A percentile compares a stretch with the other conserved stretches of the same genome.
These are phyloP conservation scores for Pythium sukuiense DNA, from an alignment of 352 stramenopile species.

Conservation along the genomic window DNA sequence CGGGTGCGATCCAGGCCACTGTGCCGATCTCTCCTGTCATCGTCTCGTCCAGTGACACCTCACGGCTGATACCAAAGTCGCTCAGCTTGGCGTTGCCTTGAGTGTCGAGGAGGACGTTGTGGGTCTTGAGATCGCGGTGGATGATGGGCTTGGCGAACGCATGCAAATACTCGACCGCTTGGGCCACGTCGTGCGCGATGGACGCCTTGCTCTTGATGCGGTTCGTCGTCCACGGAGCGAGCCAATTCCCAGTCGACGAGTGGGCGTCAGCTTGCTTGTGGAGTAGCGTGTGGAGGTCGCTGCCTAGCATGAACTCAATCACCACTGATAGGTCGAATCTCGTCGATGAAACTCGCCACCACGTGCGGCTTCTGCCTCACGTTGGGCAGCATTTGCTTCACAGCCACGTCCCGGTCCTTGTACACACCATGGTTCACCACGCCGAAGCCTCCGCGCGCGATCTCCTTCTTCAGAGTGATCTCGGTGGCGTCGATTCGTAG, in stretches of 20 bases:
- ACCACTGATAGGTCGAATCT: slow-evolving; percentile 36
- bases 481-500: not conserved
- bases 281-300: slow-evolving; percentile 25
- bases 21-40: slow-evolving; percentile 37
- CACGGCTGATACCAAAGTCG: slow-evolving; percentile 29
- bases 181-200: slow-evolving; percentile 14
- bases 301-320: slow-evolving; percentile 30
- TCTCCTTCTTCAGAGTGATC: not conserved
- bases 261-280: slow-evolving; percentile 7
- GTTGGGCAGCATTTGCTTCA: slow-evolving; percentile 21
- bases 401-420: slow-evolving; percentile 1
- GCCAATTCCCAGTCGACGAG: not conserved
- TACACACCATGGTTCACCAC: slow-evolving; percentile 3
- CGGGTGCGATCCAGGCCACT: slow-evolving; percentile 32
- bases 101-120: slow-evolving; percentile 18
- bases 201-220: slow-evolving; percentile 7
- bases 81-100: slow-evolving; percentile 25
- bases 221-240: not conserved
- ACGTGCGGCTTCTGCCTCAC: slow-evolving; percentile 14
- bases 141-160: slow-evolving; percentile 18
- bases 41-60: slow-evolving; percentile 18
- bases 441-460: slow-evolving; percentile 9
- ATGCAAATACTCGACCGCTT: slow-evolving; percentile 27
- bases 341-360: slow-evolving; percentile 29
- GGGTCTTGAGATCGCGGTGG: slow-evolving; percentile 24